Evolutionary conservation across 129 eudicot species (phyloP).

Genomic region (Helichrysum umbraculigerum): DNA sequence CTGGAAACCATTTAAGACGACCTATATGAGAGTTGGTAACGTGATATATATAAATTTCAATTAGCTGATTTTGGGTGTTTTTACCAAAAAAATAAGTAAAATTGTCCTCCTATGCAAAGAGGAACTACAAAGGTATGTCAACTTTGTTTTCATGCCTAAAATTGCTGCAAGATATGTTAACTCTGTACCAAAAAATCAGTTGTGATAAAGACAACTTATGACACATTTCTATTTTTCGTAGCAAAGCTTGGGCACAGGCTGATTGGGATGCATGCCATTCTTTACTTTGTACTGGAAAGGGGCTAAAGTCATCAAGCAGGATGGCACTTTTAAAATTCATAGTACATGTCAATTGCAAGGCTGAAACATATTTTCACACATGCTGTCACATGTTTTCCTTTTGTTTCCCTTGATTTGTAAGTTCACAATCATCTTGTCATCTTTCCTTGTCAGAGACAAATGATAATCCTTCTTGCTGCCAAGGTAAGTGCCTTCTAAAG

Average conservation of each 20-base stretch:
- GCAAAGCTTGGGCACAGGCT: conserved; percentile 75
- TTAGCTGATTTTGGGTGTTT: no score
- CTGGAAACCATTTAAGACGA: no score
- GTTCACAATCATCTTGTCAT: conserved; percentile 11
- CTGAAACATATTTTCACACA: conserved; percentile 13
- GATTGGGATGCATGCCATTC: conserved; percentile 89
- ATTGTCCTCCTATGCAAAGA: no score
- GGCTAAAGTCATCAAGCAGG: conserved; percentile 39
- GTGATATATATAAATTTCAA: no score
- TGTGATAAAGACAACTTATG: conserved; percentile 17
- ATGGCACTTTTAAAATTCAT: conserved; percentile 61
- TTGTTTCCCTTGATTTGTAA: background rate
- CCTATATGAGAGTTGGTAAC: no score
- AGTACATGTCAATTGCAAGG: conserved; percentile 84
- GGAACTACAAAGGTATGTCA: no score
- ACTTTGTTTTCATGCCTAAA: no score
- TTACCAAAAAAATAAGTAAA: no score
- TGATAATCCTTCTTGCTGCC: conserved; percentile 95
- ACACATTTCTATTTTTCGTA: conserved; percentile 37
- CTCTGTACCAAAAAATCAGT: background rate
- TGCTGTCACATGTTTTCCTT: background rate
- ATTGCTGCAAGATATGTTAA: background rate
- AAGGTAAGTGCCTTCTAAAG: conserved; percentile 55
- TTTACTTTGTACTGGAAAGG: conserved; percentile 75
- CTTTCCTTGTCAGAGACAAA: conserved; percentile 70